Base-by-base conservation (phyloP, 345 rosid species). In the Salix caprea region DNA sequence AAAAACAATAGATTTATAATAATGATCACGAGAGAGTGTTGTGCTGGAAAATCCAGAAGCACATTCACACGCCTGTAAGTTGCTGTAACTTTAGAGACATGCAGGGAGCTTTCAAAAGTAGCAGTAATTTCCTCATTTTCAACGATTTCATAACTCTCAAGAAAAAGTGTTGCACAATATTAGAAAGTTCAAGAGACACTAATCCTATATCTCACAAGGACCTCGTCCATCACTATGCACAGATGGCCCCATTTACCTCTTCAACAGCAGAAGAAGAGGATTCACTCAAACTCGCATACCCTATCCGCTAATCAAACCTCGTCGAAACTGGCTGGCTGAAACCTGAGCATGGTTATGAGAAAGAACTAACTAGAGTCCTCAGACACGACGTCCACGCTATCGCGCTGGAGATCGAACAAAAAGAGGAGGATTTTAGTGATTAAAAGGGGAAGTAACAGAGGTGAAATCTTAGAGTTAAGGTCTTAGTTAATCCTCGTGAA, bases 401-500 rank as follows among this genome's bases (percentile, higher is more conserved):
- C 62, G 71, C 60, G 46, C 52, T 37, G 46, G 71, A 64, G 50
- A 6, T 77, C 80, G 48, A 12, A 36, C 66, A 48, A 50, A 73
- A 76, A 75, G 30, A 19, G 44, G 48, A 42, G 70, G 60, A 44
- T 74, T 82, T 62, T 50, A 15, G 39, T 34, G 71, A 36, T 69
- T 56, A 64, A 66, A 77, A 70, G 28, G 16, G 65, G 75, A 52
- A 67, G 21, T 58, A 19, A 16, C 52, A 75, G 44, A 32, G 44
- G 65, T 21, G 40, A 73, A 70, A 62, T 42, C 28, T 56, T 67
- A 6, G 32, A 70, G 58, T 37, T 23, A 71, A 56, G 65, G 72
- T 78, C 36, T 70, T 77, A 92, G 87, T 93, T 82, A 75, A 85
- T 86, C 82, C 90, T 93, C 37, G 81, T 85, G 87, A 94, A 96